phyloP scores from a whole-genome alignment of 2,329 filamentous ascomycete genomes.

The Bimuria novae-zelandiae region DNA sequence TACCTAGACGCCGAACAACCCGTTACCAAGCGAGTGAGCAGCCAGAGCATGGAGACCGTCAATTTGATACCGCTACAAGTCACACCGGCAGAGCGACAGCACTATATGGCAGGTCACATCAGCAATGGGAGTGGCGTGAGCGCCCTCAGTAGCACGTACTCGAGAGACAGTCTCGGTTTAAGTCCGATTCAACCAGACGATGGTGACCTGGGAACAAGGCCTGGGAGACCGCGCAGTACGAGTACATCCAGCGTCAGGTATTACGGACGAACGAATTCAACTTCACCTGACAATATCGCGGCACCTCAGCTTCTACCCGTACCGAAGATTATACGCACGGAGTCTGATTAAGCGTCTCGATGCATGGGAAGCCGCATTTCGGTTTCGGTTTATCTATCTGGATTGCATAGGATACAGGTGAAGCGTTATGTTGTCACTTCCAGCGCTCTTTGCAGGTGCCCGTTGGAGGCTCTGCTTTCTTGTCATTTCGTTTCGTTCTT shows the following conservation, averaged over 20 bases:
- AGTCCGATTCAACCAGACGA: constrained; percentile 28
- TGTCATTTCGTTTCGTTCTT: not conserved
- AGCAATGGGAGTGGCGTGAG: constrained; percentile 30
- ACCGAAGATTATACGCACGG: constrained; percentile 38
- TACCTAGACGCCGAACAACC: constrained; percentile 34
- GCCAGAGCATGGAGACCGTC: constrained; percentile 26
- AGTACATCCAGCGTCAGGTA: constrained; percentile 36
- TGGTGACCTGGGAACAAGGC: constrained; percentile 21
- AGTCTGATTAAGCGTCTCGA: constrained; percentile 19
- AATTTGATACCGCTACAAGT: constrained; percentile 35
- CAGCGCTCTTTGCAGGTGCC: not conserved
- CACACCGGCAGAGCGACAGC: constrained; percentile 25
- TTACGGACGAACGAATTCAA: constrained; percentile 23
- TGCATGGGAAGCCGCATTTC: constrained; percentile 13
- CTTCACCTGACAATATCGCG: constrained; percentile 18
- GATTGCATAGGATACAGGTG: not conserved
- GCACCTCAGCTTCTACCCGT: constrained; percentile 21
- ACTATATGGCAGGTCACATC: constrained; percentile 13
- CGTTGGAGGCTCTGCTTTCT: not conserved
- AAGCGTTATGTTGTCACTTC: not conserved
- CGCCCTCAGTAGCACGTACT: constrained; percentile 13
- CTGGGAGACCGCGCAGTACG: constrained; percentile 30
- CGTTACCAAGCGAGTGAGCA: constrained; percentile 23
- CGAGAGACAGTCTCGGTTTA: constrained; percentile 27
- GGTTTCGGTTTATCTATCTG: too few species aligned